Base-by-base conservation (phyloP, 1,139 yeast genomes). In the Debaryomyces coudertii region DNA sequence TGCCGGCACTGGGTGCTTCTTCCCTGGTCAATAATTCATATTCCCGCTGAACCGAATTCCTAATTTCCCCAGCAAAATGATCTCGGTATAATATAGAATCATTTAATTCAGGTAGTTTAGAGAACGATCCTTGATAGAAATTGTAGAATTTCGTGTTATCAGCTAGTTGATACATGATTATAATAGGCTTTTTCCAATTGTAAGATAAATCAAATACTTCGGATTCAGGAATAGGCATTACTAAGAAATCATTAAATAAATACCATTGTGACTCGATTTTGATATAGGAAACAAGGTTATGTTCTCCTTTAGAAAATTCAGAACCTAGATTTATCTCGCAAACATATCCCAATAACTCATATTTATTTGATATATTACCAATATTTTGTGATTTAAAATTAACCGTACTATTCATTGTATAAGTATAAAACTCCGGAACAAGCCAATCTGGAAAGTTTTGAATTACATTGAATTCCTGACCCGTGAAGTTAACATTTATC, bases 171-270 rank as follows among this genome's bases (percentile, higher is more conserved):
- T 92, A 95, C 33, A 88, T 64, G 16, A 90, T 71, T 38, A 89
- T 71, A 14, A 87, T 83, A 0, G 97, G 96, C 31, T 82, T 82
- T 60, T 93, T 95, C 96, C 97, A 92, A 66, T 83, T 72, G 38
- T 75, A 74, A 1, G 83, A 71, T 45, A 90, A 71, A 59, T 90
- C 81, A 45, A 90, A 73, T 0, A 82, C 87, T 41, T 85, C 90
- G 44, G 85, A 90, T 53, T 85, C 88, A 0, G 85, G 76, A 1
- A 95, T 76, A 20, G 84, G 85, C 62, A 83, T 80, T n/a, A 90
- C 98, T 55, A 93, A 70, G 65, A 92, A 95, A 64, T 95, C 98
- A 60, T 95, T 95, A 63, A 95, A 90, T 57, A 95, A 65, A 55
- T 77, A 82, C 99, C 99, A 95, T 45, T 73, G 73, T 43, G 72